phyloP scores from a whole-genome alignment of 352 stramenopile species.

The Globisporangium alternatum region DNA sequence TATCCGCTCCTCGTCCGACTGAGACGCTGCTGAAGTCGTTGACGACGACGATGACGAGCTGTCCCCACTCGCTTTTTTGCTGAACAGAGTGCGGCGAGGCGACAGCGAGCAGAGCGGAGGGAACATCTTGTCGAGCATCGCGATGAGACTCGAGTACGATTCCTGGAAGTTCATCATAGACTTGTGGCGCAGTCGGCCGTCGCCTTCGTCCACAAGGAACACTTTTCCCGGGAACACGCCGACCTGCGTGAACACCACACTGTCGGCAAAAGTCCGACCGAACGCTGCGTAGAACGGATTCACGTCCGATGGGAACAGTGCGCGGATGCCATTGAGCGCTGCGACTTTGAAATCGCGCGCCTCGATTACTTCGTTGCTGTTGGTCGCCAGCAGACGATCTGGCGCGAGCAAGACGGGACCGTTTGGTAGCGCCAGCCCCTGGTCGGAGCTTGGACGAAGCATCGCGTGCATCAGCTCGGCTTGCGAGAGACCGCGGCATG shows the following conservation, averaged over 20 bases:
- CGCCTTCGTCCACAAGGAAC: slow-evolving; percentile 57
- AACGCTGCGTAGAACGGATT: slow-evolving; percentile 87
- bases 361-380: slow-evolving; percentile 41
- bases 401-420: slow-evolving; percentile 72
- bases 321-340: slow-evolving; percentile 56
- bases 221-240: slow-evolving; percentile 80
- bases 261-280: slow-evolving; percentile 56
- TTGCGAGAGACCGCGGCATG: slow-evolving; percentile 54
- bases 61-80: neutral
- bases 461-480: slow-evolving; percentile 42
- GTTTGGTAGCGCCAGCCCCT: slow-evolving; percentile 43
- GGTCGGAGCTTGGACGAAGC: slow-evolving; percentile 14
- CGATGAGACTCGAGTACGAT: slow-evolving; percentile 61
- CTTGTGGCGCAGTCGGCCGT: slow-evolving; percentile 54
- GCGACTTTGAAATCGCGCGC: slow-evolving; percentile 65
- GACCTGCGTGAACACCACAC: slow-evolving; percentile 54
- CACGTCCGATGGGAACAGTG: slow-evolving; percentile 68
- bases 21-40: neutral
- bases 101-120: slow-evolving; percentile 53
- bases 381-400: slow-evolving; percentile 46
- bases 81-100: slow-evolving; percentile 6
- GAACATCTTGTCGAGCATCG: slow-evolving; percentile 74
- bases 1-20: slow-evolving; percentile 5
- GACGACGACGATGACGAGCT: neutral
- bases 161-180: slow-evolving; percentile 64